These are phyloP conservation scores for Suillus cothurnatus DNA, from an alignment of 768 basidiomycete genomes.

Conservation along the genomic window DNA sequence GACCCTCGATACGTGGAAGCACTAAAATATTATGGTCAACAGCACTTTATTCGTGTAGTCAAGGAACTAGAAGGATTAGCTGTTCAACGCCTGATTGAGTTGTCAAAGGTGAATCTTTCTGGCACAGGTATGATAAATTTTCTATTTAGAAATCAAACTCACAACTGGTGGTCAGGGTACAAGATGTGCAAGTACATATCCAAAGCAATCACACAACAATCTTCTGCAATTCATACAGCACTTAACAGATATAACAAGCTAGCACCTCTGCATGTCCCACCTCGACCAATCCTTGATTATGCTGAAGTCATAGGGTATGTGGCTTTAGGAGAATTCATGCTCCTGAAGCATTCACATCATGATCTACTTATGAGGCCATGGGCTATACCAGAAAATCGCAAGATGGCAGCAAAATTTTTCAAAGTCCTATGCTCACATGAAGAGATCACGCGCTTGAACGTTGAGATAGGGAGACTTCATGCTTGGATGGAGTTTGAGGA, in stretches of 20 bases:
- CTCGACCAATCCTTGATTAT: conserved; percentile 23
- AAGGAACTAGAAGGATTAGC: conserved; percentile 36
- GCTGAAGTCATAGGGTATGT: conserved; percentile 19
- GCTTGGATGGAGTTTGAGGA: conserved; percentile 10
- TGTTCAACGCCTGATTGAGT: conserved; percentile 38
- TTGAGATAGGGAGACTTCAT: conserved; percentile 31
- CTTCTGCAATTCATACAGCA: conserved; percentile 34
- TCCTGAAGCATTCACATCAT: conserved; percentile 33
- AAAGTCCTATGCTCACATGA: conserved; percentile 32
- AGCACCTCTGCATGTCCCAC: conserved; percentile 23
- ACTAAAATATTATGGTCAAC: conserved; percentile 1
- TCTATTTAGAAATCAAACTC: neutral
- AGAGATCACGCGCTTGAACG: conserved; percentile 33
- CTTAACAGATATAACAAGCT: conserved; percentile 34
- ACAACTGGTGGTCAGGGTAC: conserved; percentile 30
- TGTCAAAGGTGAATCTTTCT: conserved; percentile 39
- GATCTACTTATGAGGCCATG: conserved; percentile 32
- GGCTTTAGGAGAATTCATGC: conserved; percentile 33
- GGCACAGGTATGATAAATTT: conserved; percentile 32
- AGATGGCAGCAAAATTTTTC: conserved; percentile 29
- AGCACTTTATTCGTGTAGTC: conserved; percentile 31
- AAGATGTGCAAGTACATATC: conserved; percentile 36
- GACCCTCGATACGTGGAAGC: conserved; percentile 25
- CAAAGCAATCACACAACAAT: conserved; percentile 33
- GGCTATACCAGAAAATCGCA: conserved; percentile 40